These are phyloP conservation scores for Remersonia thermophila DNA, from an alignment of 2,329 filamentous ascomycete species.

Conservation along the genomic window DNA sequence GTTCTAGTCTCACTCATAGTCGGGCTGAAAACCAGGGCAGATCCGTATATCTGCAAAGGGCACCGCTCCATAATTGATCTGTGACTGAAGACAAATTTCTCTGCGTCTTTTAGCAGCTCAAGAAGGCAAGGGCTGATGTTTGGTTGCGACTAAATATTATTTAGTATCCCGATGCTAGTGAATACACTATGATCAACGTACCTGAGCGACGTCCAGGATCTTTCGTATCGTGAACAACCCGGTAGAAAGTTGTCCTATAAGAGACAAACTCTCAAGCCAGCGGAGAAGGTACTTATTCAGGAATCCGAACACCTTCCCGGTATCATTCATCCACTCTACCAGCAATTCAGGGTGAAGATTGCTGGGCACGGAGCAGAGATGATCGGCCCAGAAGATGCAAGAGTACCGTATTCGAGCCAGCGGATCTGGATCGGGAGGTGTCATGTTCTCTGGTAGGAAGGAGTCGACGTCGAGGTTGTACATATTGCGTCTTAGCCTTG, in stretches of 20 bases:
- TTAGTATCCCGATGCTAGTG: conserved; percentile 4
- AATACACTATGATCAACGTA: conserved; percentile 3
- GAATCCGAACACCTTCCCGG: conserved; percentile 4
- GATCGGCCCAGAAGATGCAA: conserved; percentile 7
- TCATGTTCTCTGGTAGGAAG: conserved; percentile 5
- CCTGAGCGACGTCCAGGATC: conserved; percentile 5
- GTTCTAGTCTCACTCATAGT: conserved; percentile 1
- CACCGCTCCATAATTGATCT: conserved; percentile 3
- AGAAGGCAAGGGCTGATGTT: neutral
- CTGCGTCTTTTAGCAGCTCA: neutral
- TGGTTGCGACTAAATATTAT: conserved; percentile 1
- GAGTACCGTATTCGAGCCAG: conserved; percentile 9
- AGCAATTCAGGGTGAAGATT: neutral
- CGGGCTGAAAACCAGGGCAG: conserved; percentile 5
- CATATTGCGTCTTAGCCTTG: conserved; percentile 5
- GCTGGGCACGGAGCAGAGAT: conserved; percentile 6
- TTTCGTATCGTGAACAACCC: conserved; percentile 5
- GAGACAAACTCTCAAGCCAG: conserved; percentile 9
- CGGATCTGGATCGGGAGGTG: conserved; percentile 7
- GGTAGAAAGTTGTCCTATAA: conserved; percentile 3
- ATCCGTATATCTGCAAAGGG: conserved; percentile 8
- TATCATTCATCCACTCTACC: conserved; percentile 2
- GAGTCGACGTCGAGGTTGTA: conserved; percentile 1
- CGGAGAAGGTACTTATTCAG: conserved; percentile 5
- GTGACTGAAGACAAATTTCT: conserved; percentile 1